phyloP scores from a whole-genome alignment of 495 filamentous ascomycete genomes.

The Penicillium desertorum region DNA sequence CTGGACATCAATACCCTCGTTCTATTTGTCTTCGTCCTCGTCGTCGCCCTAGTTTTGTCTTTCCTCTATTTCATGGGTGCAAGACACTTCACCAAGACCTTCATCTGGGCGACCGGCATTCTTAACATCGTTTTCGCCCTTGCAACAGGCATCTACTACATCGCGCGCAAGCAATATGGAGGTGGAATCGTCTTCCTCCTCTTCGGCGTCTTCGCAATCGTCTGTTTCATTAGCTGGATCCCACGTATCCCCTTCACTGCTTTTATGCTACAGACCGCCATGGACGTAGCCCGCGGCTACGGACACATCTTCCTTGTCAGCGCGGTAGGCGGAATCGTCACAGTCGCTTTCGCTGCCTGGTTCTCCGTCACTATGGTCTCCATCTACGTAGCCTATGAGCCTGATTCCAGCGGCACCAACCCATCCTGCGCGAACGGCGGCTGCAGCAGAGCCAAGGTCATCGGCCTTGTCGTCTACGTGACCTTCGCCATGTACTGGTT shows the following conservation, averaged over 20 bases:
- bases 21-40: slow-evolving; percentile 75
- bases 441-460: slow-evolving; percentile 75
- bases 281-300: slow-evolving; percentile 78
- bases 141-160: slow-evolving; percentile 68
- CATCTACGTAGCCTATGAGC: slow-evolving; percentile 80
- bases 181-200: slow-evolving; percentile 84
- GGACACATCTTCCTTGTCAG: slow-evolving; percentile 88
- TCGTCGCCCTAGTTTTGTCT: slow-evolving; percentile 68
- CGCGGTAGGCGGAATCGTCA: slow-evolving; percentile 71
- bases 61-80: slow-evolving; percentile 74
- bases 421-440: slow-evolving; percentile 68
- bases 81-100: slow-evolving; percentile 80
- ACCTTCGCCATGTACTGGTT: slow-evolving; percentile 94
- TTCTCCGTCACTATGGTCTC: slow-evolving; percentile 59
- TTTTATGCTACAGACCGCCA: slow-evolving; percentile 82
- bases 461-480: slow-evolving; percentile 79
- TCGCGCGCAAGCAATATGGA: slow-evolving; percentile 65
- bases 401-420: slow-evolving; percentile 46
- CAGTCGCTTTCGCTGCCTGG: slow-evolving; percentile 69
- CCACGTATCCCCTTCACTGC: slow-evolving; percentile 84
- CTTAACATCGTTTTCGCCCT: slow-evolving; percentile 66
- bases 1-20: slow-evolving; percentile 83
- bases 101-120: slow-evolving; percentile 83
- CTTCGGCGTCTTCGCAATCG: slow-evolving; percentile 75
- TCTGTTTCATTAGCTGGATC: slow-evolving; percentile 82